A percentile compares a stretch with the other conserved stretches of the same genome.
Conservation (phyloP, 352 stramenopile species). For the Blastocystis sp. region DNA sequence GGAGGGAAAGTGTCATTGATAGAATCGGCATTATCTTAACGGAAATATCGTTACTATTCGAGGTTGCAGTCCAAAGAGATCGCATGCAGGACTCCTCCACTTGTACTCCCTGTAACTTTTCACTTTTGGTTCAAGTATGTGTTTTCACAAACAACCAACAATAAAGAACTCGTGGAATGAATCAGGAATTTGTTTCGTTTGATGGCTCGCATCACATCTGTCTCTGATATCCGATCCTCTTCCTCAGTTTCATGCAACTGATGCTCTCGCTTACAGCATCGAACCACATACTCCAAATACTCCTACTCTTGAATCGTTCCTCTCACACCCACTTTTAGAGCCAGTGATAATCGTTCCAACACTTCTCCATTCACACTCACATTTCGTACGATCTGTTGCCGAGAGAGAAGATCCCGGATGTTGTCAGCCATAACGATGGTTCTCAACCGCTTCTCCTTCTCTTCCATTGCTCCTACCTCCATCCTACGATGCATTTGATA, state of each 20-base stretch:
- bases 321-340: neutral
- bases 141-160: neutral
- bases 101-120: constrained; percentile 51
- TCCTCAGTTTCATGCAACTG: neutral
- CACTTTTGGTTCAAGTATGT: neutral
- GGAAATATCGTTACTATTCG: neutral
- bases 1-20: neutral
- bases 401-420: neutral
- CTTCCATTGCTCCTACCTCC: neutral
- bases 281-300: constrained; percentile 7
- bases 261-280: constrained; percentile 21
- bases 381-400: neutral
- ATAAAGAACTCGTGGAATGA: neutral
- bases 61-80: neutral
- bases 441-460: neutral
- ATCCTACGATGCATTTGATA: neutral
- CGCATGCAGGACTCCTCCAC: neutral
- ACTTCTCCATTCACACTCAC: neutral
- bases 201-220: constrained; percentile 10
- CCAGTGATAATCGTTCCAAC: constrained; percentile 20
- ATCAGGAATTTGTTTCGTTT: neutral
- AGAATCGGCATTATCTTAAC: constrained; percentile 16
- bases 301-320: neutral
- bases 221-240: neutral
- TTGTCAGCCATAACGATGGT: neutral